Conservation (phyloP, 2,329 filamentous ascomycete species). For the Rugonectria rugulosa region DNA sequence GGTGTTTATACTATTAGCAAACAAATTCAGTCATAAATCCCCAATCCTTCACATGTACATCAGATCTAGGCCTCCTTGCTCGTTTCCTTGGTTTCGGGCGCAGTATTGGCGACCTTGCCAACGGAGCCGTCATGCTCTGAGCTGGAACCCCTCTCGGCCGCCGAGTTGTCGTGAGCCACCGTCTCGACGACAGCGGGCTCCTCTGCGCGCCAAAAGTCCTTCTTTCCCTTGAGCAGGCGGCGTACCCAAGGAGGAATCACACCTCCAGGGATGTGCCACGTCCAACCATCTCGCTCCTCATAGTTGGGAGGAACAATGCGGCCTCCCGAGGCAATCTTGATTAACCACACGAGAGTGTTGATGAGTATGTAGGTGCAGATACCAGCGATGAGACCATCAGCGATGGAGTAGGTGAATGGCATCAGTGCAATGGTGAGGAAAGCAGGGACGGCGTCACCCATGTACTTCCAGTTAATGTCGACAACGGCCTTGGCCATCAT, state of each 20-base stretch:
- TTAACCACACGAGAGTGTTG: constrained; percentile 73
- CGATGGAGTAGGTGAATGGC: constrained; percentile 91
- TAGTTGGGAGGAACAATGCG: constrained; percentile 78
- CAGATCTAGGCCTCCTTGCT: constrained; percentile 6
- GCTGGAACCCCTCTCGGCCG: constrained; percentile 28
- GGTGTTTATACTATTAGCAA: constrained; percentile 1
- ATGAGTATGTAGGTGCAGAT: constrained; percentile 79
- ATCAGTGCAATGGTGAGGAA: constrained; percentile 86
- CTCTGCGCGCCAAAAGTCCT: constrained; percentile 71
- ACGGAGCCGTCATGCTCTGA: constrained; percentile 37
- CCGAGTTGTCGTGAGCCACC: constrained; percentile 17
- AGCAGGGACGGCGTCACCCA: constrained; percentile 83
- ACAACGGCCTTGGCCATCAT: constrained; percentile 83
- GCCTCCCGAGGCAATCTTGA: constrained; percentile 72
- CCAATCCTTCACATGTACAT: neutral
- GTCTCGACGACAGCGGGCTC: constrained; percentile 31
- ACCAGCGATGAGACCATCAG: constrained; percentile 84
- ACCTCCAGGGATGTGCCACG: constrained; percentile 77
- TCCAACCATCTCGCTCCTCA: constrained; percentile 81
- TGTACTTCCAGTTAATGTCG: constrained; percentile 89
- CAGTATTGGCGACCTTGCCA: constrained; percentile 29
- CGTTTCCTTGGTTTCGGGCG: constrained; percentile 31
- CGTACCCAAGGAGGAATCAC: constrained; percentile 77
- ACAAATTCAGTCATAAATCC: neutral
- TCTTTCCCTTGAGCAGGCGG: constrained; percentile 71